Conservation (phyloP, 345 rosid species). For the Arabidopsis suecica region DNA sequence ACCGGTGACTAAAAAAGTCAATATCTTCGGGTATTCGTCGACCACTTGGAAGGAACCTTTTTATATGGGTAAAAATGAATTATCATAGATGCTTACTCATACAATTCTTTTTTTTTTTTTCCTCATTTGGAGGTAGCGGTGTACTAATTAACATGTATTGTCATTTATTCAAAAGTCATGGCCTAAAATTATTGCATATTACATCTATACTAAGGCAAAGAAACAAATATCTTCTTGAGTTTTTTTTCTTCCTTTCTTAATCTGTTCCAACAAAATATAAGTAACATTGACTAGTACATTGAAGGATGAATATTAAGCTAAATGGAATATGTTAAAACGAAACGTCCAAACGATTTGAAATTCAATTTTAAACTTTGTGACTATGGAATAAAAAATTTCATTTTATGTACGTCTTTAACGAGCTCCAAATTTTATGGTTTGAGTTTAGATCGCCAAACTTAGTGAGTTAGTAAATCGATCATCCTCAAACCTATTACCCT, state of each 20-base stretch:
- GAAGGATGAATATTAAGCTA: no score
- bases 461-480: no score
- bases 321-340: no score
- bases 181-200: neutral
- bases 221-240: neutral
- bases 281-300: neutral
- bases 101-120: neutral
- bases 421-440: no score
- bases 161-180: neutral
- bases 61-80: neutral
- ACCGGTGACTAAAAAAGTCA: constrained; percentile 11
- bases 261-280: no score
- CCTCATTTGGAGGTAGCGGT: neutral
- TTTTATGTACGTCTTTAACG: no score
- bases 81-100: neutral
- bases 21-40: constrained; percentile 13
- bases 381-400: no score
- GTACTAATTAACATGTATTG: neutral
- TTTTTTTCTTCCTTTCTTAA: neutral
- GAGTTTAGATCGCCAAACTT: no score
- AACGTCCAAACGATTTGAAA: no score
- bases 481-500: no score
- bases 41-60: neutral
- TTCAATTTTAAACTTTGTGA: no score
- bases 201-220: neutral